Conservation (phyloP, 768 basidiomycete genomes). For the Phaeotremella skinneri region DNA sequence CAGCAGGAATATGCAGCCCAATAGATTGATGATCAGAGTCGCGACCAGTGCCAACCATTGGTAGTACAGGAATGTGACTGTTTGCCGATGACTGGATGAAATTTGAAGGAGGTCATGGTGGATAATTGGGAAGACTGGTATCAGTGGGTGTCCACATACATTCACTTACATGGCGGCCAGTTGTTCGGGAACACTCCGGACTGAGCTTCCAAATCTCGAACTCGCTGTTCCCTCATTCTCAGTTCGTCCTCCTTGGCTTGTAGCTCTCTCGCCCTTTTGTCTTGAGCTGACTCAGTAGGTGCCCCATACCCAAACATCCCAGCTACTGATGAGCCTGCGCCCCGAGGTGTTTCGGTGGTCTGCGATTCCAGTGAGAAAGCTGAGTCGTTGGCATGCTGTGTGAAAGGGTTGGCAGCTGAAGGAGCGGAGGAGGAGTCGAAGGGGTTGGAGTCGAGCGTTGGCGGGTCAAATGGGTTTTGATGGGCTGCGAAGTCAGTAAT, state of each 20-base stretch:
- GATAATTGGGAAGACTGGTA: slow-evolving; percentile 82
- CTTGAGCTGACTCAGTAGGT: slow-evolving; percentile 13
- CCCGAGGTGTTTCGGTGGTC: slow-evolving; percentile 23
- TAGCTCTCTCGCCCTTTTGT: slow-evolving; percentile 35
- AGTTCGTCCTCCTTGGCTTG: slow-evolving; percentile 60
- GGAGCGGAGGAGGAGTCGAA: slow-evolving; percentile 35
- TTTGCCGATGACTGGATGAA: slow-evolving; percentile 46
- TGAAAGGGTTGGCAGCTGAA: slow-evolving; percentile 36
- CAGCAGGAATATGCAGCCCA: slow-evolving; percentile 83
- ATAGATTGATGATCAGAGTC: slow-evolving; percentile 82
- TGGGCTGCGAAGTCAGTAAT: background rate
- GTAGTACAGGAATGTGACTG: slow-evolving; percentile 83
- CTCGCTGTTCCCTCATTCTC: slow-evolving; percentile 72
- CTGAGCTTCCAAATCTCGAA: slow-evolving; percentile 67
- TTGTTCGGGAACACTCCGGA: slow-evolving; percentile 67
- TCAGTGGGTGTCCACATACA: background rate
- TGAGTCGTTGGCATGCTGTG: slow-evolving; percentile 37
- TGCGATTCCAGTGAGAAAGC: slow-evolving; percentile 43
- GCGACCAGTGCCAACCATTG: slow-evolving; percentile 86
- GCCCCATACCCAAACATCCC: slow-evolving; percentile 20
- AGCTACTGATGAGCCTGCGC: slow-evolving; percentile 1
- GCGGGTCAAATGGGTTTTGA: slow-evolving; percentile 31
- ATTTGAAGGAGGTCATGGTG: slow-evolving; percentile 71
- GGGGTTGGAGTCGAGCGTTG: slow-evolving; percentile 42
- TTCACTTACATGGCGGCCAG: slow-evolving; percentile 79